Evolutionary conservation across 176 grass and related monocot genomes (phyloP).

Genomic region (Echinochloa phyllopogon): DNA sequence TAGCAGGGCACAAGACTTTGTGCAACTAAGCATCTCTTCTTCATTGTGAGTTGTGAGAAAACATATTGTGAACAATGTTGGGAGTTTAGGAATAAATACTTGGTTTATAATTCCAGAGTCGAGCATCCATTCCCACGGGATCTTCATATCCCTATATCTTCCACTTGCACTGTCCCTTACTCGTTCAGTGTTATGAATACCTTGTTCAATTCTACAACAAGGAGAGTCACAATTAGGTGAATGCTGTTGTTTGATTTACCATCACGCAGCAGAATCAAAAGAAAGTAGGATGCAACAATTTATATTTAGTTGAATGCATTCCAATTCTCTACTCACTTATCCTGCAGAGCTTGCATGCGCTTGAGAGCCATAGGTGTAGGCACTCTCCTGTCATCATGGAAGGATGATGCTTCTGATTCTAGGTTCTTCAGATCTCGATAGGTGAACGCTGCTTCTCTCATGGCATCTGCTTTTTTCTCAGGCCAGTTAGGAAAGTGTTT

Average conservation of each 20-base stretch:
- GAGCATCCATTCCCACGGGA: constrained; percentile 99
- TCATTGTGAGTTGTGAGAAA: constrained; percentile 9
- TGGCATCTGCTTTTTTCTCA: constrained; percentile 95
- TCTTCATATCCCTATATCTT: constrained; percentile 87
- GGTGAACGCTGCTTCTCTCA: constrained; percentile 94
- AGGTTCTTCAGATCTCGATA: constrained; percentile 91
- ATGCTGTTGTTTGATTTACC: neutral
- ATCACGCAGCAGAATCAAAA: neutral
- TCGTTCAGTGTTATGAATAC: constrained; percentile 80
- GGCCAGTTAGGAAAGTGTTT: constrained; percentile 97
- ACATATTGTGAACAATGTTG: constrained; percentile 12
- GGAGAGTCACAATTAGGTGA: constrained; percentile 22
- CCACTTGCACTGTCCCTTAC: constrained; percentile 77
- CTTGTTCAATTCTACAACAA: constrained; percentile 76
- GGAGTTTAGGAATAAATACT: constrained; percentile 53
- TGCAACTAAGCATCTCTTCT: neutral
- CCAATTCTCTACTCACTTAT: constrained; percentile 69
- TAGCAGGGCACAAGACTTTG: constrained; percentile 22
- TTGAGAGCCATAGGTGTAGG: constrained; percentile 72
- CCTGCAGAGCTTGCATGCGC: constrained; percentile 83
- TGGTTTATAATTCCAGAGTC: constrained; percentile 79
- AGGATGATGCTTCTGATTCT: constrained; percentile 74
- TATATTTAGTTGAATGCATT: constrained; percentile 31
- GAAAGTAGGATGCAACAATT: neutral
- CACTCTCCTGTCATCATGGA: constrained; percentile 78